Conservation (phyloP, 768 basidiomycete genomes). For the Lactarius indigo region DNA sequence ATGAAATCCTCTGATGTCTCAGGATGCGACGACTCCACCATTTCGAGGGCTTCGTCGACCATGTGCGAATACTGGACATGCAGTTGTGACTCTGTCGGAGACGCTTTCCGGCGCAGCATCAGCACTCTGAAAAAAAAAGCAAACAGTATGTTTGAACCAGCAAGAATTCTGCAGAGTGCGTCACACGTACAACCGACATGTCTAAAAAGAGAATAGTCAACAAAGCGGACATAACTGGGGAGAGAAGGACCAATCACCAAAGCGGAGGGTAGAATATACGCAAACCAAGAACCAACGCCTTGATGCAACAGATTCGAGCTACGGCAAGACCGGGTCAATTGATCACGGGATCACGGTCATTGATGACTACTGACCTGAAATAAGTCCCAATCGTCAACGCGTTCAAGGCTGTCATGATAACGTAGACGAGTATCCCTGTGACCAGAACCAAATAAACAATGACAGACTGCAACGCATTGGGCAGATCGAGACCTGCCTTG, state of each 20-base stretch:
- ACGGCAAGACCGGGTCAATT: not conserved
- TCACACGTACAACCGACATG: constrained; percentile 18
- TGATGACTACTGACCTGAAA: constrained; percentile 9
- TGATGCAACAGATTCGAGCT: constrained; percentile 10
- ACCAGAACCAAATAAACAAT: not conserved
- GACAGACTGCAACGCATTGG: not conserved
- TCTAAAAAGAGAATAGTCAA: constrained; percentile 10
- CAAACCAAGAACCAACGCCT: constrained; percentile 23
- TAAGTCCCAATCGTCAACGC: constrained; percentile 23
- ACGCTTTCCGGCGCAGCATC: constrained; percentile 20
- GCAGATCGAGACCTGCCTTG: constrained; percentile 18
- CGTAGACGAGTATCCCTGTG: constrained; percentile 23
- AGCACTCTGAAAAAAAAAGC: constrained; percentile 19
- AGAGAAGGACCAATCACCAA: constrained; percentile 11
- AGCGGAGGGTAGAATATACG: constrained; percentile 20
- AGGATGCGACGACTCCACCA: not conserved
- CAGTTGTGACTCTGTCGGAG: constrained; percentile 21
- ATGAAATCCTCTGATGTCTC: not conserved
- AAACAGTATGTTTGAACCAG: not conserved
- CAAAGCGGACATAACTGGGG: not conserved
- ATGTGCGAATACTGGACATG: not conserved
- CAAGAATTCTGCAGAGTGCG: not conserved
- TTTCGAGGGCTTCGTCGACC: constrained; percentile 21
- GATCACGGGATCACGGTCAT: not conserved
- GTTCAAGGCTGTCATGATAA: constrained; percentile 22